Percentiles rank a stretch among this genome's conserved stretches.
Conservation (phyloP, 1,284 basidiomycete species). For the Ganoderma sinense region DNA sequence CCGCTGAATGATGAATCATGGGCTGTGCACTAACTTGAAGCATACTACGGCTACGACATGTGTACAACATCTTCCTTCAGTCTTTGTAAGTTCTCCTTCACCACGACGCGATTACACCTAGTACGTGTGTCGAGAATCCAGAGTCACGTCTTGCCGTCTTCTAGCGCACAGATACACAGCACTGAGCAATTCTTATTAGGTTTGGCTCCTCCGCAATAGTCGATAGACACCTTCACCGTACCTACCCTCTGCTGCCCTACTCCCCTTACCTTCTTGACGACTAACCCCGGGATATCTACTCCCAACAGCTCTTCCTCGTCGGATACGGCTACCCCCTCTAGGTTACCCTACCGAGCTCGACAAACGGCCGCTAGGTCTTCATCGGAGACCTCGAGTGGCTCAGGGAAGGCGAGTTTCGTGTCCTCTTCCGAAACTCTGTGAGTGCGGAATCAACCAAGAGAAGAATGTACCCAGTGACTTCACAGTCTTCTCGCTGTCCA, state of each 20-base stretch:
- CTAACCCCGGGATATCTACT: constrained; percentile 25
- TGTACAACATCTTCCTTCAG: too few relatives aligned
- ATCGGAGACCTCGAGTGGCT: constrained; percentile 33
- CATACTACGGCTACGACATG: too few relatives aligned
- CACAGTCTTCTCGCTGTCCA: neutral
- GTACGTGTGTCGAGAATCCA: too few relatives aligned
- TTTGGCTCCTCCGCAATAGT: neutral
- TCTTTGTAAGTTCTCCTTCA: too few relatives aligned
- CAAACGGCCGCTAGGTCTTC: constrained; percentile 3
- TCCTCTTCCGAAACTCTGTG: constrained; percentile 30
- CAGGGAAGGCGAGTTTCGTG: constrained; percentile 24
- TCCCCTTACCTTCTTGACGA: neutral
- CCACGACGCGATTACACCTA: too few relatives aligned
- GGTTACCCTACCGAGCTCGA: constrained; percentile 20
- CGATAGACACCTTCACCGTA: neutral
- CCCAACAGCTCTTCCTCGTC: constrained; percentile 20
- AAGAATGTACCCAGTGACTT: constrained; percentile 10
- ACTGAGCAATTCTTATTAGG: neutral
- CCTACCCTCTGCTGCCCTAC: neutral
- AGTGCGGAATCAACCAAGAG: neutral
- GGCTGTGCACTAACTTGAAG: too few relatives aligned
- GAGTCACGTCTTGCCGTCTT: too few relatives aligned
- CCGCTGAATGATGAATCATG: too few relatives aligned
- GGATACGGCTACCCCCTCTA: constrained; percentile 33
- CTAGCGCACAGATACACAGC: too few relatives aligned